Evolutionary conservation across 441 rosid genomes (phyloP), one percentile per base, ranked within the genome.

Genomic region (Populus trichocarpa): DNA sequence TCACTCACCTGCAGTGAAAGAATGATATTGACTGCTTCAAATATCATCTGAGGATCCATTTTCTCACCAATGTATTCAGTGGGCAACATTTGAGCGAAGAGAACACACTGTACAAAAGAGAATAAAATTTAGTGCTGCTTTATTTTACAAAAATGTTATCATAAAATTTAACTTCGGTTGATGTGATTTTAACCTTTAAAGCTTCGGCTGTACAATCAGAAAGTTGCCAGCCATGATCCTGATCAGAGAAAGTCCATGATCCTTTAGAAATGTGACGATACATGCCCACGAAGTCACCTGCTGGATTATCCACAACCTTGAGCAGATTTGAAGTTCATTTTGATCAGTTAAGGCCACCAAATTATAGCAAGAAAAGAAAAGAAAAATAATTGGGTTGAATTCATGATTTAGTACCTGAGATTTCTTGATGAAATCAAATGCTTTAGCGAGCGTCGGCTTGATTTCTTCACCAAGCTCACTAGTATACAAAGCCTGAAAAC

Each of bases 1-100:
- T 9, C 3, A 4, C 26, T 81, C 46, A 90, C 94, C 89, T 88
- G 94, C 11, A 90, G 73, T 16, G 90, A 88, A 5, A 90, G 84
- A 69, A 90, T 73, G 38, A 89, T 28, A 65, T 86, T 81, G 80
- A 89, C 89, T 26, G 92, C 84, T 77, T 89, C 90, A 46, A 72
- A 81, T 20, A 87, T 25, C 42, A 80, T 78, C 32, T 86, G 79
- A 40, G 81, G 36, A 57, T 88, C 87, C 78, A 82, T 73, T 67
- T 80, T 82, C 53, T 86, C 80, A 5, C 88, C 88, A 33, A 88
- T 80, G 38, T 80, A 73, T 70, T 90, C 84, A 0, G 82, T 40
- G 25, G 91, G 87, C 89, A 90, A 66, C 81, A 79, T 76, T 38
- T 88, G 72, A 5, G 83, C 79, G n/a, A 69, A 46, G 3, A 88